Evolutionary conservation across 768 basidiomycete species (phyloP).

Genomic region (Trametes cubensis): DNA sequence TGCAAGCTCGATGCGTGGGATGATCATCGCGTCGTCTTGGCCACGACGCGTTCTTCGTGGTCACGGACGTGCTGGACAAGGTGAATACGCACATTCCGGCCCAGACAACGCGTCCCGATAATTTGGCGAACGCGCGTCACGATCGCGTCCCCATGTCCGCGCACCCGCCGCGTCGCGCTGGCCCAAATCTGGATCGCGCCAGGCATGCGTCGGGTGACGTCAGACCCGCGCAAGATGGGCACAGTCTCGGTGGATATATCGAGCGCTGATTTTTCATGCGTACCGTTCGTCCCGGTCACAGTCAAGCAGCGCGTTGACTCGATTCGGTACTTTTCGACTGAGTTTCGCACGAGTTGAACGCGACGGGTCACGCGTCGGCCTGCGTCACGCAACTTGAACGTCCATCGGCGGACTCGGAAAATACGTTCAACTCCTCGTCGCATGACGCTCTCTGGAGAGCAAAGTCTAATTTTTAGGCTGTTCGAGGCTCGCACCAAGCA

Average conservation of each 20-base stretch:
- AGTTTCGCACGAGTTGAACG: neutral
- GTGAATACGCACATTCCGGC: too few species aligned
- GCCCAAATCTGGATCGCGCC: slow-evolving; percentile 14
- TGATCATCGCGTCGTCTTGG: neutral
- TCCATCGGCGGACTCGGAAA: too few species aligned
- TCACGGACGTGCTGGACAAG: too few species aligned
- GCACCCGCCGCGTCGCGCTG: neutral
- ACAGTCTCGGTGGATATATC: neutral
- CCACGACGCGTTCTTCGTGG: neutral
- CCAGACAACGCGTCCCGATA: neutral
- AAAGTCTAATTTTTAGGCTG: slow-evolving; percentile 7
- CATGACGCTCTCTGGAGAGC: neutral
- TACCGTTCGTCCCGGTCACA: too few species aligned
- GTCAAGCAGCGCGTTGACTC: too few species aligned
- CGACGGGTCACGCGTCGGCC: slow-evolving; percentile 14
- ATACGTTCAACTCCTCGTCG: too few species aligned
- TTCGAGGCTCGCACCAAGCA: neutral
- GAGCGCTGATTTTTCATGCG: too few species aligned
- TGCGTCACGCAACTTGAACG: slow-evolving; percentile 1
- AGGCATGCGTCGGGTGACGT: slow-evolving; percentile 14
- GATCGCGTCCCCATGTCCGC: slow-evolving; percentile 12
- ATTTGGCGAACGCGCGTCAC: slow-evolving; percentile 1
- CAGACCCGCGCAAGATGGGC: slow-evolving; percentile 15
- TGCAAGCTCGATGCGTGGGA: too few species aligned
- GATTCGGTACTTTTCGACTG: too few species aligned